Percentiles rank a stretch among this genome's conserved stretches.
Evolutionary conservation across 306 rosid genomes (phyloP).

Genomic region (Quercus robur): DNA sequence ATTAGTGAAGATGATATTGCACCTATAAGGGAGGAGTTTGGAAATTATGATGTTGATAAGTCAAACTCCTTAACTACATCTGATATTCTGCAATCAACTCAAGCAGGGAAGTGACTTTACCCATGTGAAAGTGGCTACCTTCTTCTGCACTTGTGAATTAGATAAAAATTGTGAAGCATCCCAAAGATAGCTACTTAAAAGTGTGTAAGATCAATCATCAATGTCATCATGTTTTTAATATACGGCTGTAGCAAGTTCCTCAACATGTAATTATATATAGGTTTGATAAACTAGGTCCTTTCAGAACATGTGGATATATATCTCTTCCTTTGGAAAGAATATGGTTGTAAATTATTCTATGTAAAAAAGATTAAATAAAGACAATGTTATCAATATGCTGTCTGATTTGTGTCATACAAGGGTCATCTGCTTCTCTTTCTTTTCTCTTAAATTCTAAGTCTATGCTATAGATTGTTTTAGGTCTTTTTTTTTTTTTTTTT

Average conservation of each 20-base stretch:
- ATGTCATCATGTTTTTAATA: background rate
- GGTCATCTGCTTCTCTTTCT: background rate
- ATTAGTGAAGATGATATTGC: slow-evolving; percentile 59
- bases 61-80: too few species aligned
- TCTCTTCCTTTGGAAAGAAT: background rate
- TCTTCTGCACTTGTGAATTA: background rate
- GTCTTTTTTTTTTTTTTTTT: too few species aligned
- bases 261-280: background rate
- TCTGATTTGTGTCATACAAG: background rate
- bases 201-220: background rate
- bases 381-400: background rate
- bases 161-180: background rate
- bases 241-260: background rate
- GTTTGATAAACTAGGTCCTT: background rate
- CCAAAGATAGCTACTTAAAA: background rate
- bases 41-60: slow-evolving; percentile 49
- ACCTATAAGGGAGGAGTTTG: slow-evolving; percentile 48
- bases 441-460: too few species aligned
- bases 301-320: background rate
- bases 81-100: slow-evolving; percentile 14
- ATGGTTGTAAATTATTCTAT: background rate
- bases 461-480: too few species aligned
- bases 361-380: background rate
- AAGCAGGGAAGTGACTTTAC: background rate
- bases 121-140: background rate